Base-by-base conservation (phyloP, 768 basidiomycete species). In the Collybia mongolica region DNA sequence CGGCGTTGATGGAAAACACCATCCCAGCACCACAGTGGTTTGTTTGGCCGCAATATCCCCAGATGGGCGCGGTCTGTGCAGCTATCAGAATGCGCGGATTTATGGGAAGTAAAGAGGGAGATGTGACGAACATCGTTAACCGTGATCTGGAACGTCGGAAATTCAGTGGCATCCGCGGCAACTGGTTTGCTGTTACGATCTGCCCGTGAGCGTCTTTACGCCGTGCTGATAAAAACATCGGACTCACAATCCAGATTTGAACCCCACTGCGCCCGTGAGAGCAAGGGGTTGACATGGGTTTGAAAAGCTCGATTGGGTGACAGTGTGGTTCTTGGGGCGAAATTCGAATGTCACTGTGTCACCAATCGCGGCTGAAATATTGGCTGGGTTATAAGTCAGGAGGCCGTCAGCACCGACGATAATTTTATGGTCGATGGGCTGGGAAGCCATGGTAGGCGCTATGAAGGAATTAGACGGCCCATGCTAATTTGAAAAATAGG, bases 1-100 rank as follows among this genome's bases (percentile, higher is more conserved):
- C 68, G 1, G 82, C 75, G 65, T 83, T 86, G 56, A 76, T 74
- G n/a, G 80, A 60, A 57, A 84, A 83, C 44, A 86, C 84, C 85
- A 86, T 86, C 44, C 84, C 84, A 22, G 68, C 52, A 0, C 62
- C 69, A 58, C 83, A 84, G 63, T 85, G 84, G 43, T 61, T 64
- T 1, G 60, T 54, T 57, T 84, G 82, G 0, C 70, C 69, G 59
- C 84, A 84, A 68, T 76, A 84, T 2, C 72, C 77, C 82, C 80
- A 84, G 60, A 83, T 74, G 2, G 82, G 81, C 6, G 68, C 60
- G 23, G 75, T 77, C 74, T 67, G 44, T 20, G 26, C 17, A 48
- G 40, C 24, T 12, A 39, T 39, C 8, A 48, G 39, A 15, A 35
- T n/a, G 41, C 23, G 38, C n/a, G 14, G 37, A 35, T 18, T 7